Percentiles rank a stretch among this genome's conserved stretches.
phyloP scores from a whole-genome alignment of 495 filamentous ascomycete genomes.

The Trichocladium antarcticum region DNA sequence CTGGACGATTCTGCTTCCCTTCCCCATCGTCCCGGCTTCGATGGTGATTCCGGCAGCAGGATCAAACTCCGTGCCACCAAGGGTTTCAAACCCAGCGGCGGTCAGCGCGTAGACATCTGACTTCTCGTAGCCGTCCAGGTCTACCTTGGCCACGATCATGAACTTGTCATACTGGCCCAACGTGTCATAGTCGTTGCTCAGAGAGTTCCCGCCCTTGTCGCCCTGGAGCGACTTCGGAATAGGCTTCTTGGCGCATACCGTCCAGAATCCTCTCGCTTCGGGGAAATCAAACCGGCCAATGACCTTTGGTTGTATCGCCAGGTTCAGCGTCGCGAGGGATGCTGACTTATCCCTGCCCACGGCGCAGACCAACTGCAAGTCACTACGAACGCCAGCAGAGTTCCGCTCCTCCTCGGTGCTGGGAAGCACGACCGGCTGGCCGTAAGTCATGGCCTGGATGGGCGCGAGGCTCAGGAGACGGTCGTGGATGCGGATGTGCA shows the following conservation, averaged over 20 bases:
- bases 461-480: slow-evolving; percentile 64
- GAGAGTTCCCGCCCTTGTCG: slow-evolving; percentile 37
- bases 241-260: slow-evolving; percentile 49
- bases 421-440: slow-evolving; percentile 36
- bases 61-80: slow-evolving; percentile 73
- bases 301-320: slow-evolving; percentile 56
- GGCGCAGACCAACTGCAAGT: slow-evolving; percentile 60
- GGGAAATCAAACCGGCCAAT: slow-evolving; percentile 52
- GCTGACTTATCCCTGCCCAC: slow-evolving; percentile 60
- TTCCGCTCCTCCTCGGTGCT: slow-evolving; percentile 37
- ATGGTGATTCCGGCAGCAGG: slow-evolving; percentile 72
- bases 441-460: slow-evolving; percentile 58
- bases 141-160: slow-evolving; percentile 55
- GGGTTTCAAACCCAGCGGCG: slow-evolving; percentile 51
- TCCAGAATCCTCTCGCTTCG: slow-evolving; percentile 52
- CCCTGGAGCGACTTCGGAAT: slow-evolving; percentile 43
- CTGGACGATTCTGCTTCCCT: slow-evolving; percentile 67
- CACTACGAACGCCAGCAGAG: slow-evolving; percentile 35
- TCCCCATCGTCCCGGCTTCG: slow-evolving; percentile 66
- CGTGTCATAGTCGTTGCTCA: slow-evolving; percentile 40
- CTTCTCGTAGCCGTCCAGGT: slow-evolving; percentile 44
- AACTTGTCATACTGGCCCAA: slow-evolving; percentile 53
- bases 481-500: slow-evolving; percentile 69
- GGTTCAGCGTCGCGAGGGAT: slow-evolving; percentile 61
- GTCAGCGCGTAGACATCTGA: slow-evolving; percentile 53